phyloP scores from a whole-genome alignment of 495 filamentous ascomycete genomes.

The Penicillium angulare region DNA sequence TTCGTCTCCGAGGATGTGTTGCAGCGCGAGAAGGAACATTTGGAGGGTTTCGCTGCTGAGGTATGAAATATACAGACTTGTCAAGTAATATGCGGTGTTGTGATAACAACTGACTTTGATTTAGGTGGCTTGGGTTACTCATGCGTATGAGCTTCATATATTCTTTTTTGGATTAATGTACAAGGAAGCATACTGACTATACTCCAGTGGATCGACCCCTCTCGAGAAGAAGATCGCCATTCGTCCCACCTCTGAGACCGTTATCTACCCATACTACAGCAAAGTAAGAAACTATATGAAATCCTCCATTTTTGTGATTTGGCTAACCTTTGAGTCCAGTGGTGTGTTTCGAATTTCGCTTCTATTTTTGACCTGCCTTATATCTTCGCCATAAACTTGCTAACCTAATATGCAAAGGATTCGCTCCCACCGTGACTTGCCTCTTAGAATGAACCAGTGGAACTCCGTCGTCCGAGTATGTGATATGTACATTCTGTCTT shows the following conservation, averaged over 20 bases:
- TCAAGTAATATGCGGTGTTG: no score
- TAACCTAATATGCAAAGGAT: no score
- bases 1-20: slow-evolving; percentile 90
- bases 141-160: slow-evolving; percentile 61
- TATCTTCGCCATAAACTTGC: no score
- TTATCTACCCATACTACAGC: slow-evolving; percentile 90
- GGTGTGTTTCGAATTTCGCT: no score
- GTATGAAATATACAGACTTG: slow-evolving; percentile 52
- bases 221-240: slow-evolving; percentile 95
- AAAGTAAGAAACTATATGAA: no score
- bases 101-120: no score
- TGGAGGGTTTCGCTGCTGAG: slow-evolving; percentile 96
- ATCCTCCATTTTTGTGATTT: no score
- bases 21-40: slow-evolving; percentile 92
- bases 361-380: no score
- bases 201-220: slow-evolving; percentile 66
- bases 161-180: no score
- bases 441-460: slow-evolving; percentile 90
- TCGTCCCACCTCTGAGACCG: slow-evolving; percentile 90
- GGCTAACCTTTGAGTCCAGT: no score
- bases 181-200: no score
- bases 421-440: slow-evolving; percentile 87
- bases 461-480: slow-evolving; percentile 93
- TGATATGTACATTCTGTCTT: no score
- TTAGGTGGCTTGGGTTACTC: slow-evolving; percentile 99